Percentiles rank a stretch among this genome's conserved stretches.
Conservation (phyloP, 345 rosid species). For the Brassica carinata region DNA sequence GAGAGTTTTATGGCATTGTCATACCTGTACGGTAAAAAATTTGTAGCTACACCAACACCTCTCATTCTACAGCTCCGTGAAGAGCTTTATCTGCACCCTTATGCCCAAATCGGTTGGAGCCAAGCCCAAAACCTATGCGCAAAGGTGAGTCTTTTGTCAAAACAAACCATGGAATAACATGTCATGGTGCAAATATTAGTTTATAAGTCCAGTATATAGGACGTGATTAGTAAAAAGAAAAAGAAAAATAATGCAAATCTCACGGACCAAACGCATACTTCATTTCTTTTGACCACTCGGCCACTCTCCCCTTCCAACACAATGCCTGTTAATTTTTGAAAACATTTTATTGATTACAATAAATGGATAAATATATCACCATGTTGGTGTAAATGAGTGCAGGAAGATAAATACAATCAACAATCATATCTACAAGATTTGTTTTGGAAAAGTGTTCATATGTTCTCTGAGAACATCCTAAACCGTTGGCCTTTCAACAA, state of each 20-base stretch:
- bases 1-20: conserved; percentile 2
- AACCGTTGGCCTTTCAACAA: neutral
- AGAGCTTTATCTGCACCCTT: neutral
- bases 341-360: neutral
- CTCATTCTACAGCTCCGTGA: neutral
- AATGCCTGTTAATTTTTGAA: neutral
- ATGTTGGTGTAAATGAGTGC: neutral
- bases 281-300: neutral
- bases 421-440: conserved; percentile 1
- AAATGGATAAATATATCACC: neutral
- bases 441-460: neutral
- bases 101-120: neutral
- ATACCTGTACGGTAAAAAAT: neutral
- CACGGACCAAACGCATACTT: neutral
- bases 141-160: neutral
- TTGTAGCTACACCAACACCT: neutral
- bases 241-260: neutral
- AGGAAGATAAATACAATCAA: neutral
- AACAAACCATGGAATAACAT: neutral
- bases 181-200: neutral
- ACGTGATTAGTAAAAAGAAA: neutral
- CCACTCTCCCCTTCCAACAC: neutral
- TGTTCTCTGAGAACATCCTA: neutral
- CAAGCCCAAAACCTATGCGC: neutral
- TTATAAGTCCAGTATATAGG: neutral